A percentile compares a stretch with the other conserved stretches of the same genome.
Evolutionary conservation across 345 rosid genomes (phyloP).

Genomic region (Schrenkiella parvula): DNA sequence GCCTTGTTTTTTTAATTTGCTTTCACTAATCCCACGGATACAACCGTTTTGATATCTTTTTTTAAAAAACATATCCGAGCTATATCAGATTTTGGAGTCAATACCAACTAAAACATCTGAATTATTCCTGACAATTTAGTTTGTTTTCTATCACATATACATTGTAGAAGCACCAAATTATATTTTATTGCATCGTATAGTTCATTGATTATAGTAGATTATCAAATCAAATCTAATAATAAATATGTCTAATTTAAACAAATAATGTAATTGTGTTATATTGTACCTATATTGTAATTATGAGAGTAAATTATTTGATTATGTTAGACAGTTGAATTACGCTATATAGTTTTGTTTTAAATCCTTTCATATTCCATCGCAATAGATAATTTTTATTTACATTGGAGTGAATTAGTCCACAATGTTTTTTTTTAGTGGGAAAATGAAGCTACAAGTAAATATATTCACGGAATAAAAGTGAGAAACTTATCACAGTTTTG

Average conservation of each 20-base stretch:
- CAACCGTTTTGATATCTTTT: background rate
- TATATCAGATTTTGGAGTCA: slow-evolving; percentile 17
- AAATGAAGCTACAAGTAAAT: background rate
- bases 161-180: background rate
- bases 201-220: background rate
- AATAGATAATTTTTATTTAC: no score
- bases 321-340: background rate
- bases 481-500: background rate
- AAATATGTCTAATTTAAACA: no score
- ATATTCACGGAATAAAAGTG: slow-evolving; percentile 27
- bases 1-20: background rate
- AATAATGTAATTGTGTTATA: background rate
- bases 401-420: background rate
- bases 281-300: background rate
- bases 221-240: no score
- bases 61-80: background rate
- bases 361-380: no score
- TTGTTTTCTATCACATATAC: background rate
- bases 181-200: background rate
- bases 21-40: slow-evolving; percentile 16
- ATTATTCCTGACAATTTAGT: background rate
- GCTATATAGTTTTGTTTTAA: no score
- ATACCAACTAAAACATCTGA: slow-evolving; percentile 9
- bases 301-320: background rate
- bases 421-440: background rate